phyloP scores from a whole-genome alignment of 192 early-diverging fungal genomes.

The Gigaspora rosea region DNA sequence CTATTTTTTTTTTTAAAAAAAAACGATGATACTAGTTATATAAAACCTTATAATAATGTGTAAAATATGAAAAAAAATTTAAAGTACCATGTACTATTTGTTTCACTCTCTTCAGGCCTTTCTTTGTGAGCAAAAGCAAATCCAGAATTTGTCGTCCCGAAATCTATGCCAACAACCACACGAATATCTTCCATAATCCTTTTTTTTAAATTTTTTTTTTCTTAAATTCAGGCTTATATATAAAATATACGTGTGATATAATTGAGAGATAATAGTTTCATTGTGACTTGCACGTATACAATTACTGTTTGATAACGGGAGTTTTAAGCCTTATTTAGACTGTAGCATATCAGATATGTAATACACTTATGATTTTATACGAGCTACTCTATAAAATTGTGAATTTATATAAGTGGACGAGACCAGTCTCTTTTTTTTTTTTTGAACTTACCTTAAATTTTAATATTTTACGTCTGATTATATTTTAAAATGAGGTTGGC shows the following conservation, averaged over 20 bases:
- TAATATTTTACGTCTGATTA: too few species aligned
- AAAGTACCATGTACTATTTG: background rate
- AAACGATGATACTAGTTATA: background rate
- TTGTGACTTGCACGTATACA: too few species aligned
- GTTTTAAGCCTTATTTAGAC: too few species aligned
- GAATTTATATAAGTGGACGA: too few species aligned
- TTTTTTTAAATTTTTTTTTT: background rate
- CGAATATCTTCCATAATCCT: background rate
- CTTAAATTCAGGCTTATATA: background rate
- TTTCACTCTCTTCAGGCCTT: background rate
- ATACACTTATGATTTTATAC: too few species aligned
- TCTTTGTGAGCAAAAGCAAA: conserved; percentile 5
- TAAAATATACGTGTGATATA: background rate
- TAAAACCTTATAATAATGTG: background rate
- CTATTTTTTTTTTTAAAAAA: background rate
- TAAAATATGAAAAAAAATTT: background rate
- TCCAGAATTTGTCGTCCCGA: conserved; percentile 13
- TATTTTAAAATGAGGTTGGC: too few species aligned
- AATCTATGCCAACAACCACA: conserved; percentile 2
- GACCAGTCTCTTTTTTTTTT: too few species aligned
- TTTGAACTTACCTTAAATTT: too few species aligned
- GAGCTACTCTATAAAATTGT: too few species aligned
- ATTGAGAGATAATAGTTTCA: background rate
- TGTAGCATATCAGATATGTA: too few species aligned
- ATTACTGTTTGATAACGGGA: too few species aligned